phyloP scores from a whole-genome alignment of 2,329 filamentous ascomycete species.

The Leptographium procerum region DNA sequence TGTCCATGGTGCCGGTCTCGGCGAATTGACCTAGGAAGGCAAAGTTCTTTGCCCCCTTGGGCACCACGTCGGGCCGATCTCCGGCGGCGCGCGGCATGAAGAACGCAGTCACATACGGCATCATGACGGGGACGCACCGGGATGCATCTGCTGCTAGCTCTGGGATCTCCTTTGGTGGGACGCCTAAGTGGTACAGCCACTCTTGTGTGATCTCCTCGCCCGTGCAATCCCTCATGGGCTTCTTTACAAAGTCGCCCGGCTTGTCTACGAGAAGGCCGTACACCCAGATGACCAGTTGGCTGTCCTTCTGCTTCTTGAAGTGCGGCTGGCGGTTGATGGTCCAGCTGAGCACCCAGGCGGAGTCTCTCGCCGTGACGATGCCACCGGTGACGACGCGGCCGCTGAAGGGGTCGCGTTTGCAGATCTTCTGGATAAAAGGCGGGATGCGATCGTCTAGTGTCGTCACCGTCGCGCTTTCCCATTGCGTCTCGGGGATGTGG shows the following conservation, averaged over 20 bases:
- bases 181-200: conserved; percentile 24
- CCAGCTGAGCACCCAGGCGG: conserved; percentile 27
- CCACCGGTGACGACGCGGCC: conserved; percentile 21
- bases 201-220: conserved; percentile 28
- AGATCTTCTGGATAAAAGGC: conserved; percentile 21
- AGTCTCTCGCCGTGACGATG: conserved; percentile 26
- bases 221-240: conserved; percentile 27
- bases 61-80: conserved; percentile 28
- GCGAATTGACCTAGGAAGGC: conserved; percentile 30
- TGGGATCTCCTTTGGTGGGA: conserved; percentile 17
- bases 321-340: conserved; percentile 29
- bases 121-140: conserved; percentile 25
- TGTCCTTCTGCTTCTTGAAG: conserved; percentile 24
- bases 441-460: conserved; percentile 21
- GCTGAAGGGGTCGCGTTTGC: conserved; percentile 19
- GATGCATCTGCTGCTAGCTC: conserved; percentile 16
- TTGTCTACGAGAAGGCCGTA: conserved; percentile 26
- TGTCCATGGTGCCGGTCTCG: conserved; percentile 24
- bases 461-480: conserved; percentile 28
- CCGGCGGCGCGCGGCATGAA: conserved; percentile 22
- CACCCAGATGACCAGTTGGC: conserved; percentile 26
- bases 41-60: conserved; percentile 23
- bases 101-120: conserved; percentile 27
- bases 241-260: conserved; percentile 24
- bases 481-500: conserved; percentile 22